Conservation (phyloP, 2,329 filamentous ascomycete species). For the Penicillium sp. region DNA sequence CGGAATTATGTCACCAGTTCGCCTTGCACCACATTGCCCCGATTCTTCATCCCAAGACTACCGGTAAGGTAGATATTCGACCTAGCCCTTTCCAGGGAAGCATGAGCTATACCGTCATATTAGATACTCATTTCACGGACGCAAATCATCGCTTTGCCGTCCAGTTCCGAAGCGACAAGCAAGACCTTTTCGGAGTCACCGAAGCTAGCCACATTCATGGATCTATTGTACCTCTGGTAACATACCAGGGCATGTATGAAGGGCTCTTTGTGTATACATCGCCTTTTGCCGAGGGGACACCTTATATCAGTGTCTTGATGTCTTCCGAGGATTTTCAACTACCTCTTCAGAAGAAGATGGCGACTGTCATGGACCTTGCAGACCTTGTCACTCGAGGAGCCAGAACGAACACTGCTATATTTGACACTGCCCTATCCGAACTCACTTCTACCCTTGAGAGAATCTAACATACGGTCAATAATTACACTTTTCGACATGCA, state of each 20-base stretch:
- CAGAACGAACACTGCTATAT: conserved; percentile 7
- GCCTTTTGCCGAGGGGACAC: conserved; percentile 12
- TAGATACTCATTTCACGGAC: conserved; percentile 7
- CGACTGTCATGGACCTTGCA: conserved; percentile 10
- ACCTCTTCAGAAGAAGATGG: conserved; percentile 9
- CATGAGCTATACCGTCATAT: conserved; percentile 13
- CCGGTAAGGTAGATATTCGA: conserved; percentile 9
- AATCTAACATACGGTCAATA: conserved; percentile 7
- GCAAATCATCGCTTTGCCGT: conserved; percentile 7
- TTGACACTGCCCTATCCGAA: conserved; percentile 6
- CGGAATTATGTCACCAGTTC: conserved; percentile 11
- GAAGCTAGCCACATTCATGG: conserved; percentile 9
- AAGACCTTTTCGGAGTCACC: conserved; percentile 10
- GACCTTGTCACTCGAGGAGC: conserved; percentile 13
- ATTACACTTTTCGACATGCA: conserved; percentile 7
- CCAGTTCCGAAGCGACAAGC: conserved; percentile 10
- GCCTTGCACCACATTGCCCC: conserved; percentile 10
- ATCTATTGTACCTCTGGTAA: conserved; percentile 12
- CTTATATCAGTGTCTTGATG: conserved; percentile 13
- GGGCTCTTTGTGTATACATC: conserved; percentile 12
- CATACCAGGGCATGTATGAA: conserved; percentile 13
- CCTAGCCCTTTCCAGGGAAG: conserved; percentile 10
- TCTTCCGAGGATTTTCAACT: conserved; percentile 10
- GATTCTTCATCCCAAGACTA: conserved; percentile 6
- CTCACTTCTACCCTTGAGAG: conserved; percentile 7